Evolutionary conservation across 2,329 filamentous ascomycete species (phyloP).

Genomic region (Septoria linicola): DNA sequence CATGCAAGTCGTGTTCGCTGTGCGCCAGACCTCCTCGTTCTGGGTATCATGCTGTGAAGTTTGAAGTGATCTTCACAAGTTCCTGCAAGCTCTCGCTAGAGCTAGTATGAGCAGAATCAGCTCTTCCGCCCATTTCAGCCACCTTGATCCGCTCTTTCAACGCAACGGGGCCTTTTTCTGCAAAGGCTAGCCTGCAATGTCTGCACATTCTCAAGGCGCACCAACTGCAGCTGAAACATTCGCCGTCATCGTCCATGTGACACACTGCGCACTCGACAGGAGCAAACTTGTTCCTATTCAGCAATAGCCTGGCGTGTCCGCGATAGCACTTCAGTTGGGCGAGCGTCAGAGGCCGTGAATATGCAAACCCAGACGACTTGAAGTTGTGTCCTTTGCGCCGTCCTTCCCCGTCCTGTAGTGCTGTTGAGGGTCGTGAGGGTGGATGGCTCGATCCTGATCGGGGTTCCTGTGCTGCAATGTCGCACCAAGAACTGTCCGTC

Average conservation of each 20-base stretch:
- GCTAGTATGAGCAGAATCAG: slow-evolving; percentile 13
- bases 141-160: slow-evolving; percentile 27
- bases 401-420: slow-evolving; percentile 24
- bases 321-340: slow-evolving; percentile 35
- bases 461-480: slow-evolving; percentile 6
- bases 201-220: slow-evolving; percentile 36
- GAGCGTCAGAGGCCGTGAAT: slow-evolving; percentile 32
- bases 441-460: slow-evolving; percentile 23
- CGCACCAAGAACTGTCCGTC: slow-evolving; percentile 16
- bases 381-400: slow-evolving; percentile 33
- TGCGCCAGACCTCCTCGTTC: not conserved
- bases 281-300: slow-evolving; percentile 34
- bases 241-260: slow-evolving; percentile 34
- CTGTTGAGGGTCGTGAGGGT: slow-evolving; percentile 16
- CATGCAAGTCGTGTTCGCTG: not conserved
- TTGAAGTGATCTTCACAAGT: slow-evolving; percentile 8
- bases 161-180: slow-evolving; percentile 25
- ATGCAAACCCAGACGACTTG: slow-evolving; percentile 37
- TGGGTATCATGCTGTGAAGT: not conserved
- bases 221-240: slow-evolving; percentile 37
- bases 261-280: slow-evolving; percentile 39
- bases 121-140: slow-evolving; percentile 16
- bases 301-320: slow-evolving; percentile 31
- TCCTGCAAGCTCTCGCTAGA: slow-evolving; percentile 16
- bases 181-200: slow-evolving; percentile 31